Percentiles rank a stretch among this genome's conserved stretches.
Evolutionary conservation across 139 green algal genomes (phyloP).

Genomic region (Chlorella sp.): DNA sequence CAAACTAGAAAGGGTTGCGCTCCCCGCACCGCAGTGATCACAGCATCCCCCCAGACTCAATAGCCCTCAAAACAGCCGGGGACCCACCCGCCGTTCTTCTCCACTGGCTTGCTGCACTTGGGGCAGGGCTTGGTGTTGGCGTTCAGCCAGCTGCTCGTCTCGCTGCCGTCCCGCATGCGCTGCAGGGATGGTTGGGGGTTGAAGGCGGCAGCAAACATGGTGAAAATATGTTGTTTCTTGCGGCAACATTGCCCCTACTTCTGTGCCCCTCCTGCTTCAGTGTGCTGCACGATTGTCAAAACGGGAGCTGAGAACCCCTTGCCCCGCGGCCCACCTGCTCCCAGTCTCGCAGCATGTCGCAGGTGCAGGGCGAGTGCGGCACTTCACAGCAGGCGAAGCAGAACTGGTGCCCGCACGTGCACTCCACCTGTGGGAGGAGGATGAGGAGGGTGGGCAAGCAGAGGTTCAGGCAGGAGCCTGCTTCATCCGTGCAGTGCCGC

Average conservation of each 20-base stretch:
- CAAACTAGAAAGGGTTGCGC: too few relatives aligned
- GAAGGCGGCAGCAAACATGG: too few relatives aligned
- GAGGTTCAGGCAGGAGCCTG: neutral
- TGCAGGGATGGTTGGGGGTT: conserved; percentile 1
- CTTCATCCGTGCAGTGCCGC: too few relatives aligned
- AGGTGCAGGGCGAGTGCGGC: conserved; percentile 89
- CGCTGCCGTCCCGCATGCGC: conserved; percentile 86
- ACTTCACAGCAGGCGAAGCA: conserved; percentile 86
- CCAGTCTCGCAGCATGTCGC: conserved; percentile 87
- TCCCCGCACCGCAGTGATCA: too few relatives aligned
- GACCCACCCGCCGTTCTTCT: conserved; percentile 86
- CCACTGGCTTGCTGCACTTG: conserved; percentile 79
- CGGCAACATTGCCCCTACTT: too few relatives aligned
- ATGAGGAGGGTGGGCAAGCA: neutral
- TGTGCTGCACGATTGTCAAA: too few relatives aligned
- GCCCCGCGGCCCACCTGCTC: conserved; percentile 22
- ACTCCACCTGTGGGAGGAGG: conserved; percentile 45
- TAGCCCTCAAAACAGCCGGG: too few relatives aligned
- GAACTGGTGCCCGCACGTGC: conserved; percentile 77
- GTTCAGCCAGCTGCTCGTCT: conserved; percentile 48
- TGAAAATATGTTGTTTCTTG: too few relatives aligned
- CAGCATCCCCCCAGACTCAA: too few relatives aligned
- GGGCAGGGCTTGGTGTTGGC: conserved; percentile 88
- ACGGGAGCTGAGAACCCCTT: too few relatives aligned
- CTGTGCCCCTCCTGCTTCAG: too few relatives aligned